These are phyloP conservation scores for Amauroascus niger DNA, from an alignment of 2,329 filamentous ascomycete genomes.

Conservation along the genomic window DNA sequence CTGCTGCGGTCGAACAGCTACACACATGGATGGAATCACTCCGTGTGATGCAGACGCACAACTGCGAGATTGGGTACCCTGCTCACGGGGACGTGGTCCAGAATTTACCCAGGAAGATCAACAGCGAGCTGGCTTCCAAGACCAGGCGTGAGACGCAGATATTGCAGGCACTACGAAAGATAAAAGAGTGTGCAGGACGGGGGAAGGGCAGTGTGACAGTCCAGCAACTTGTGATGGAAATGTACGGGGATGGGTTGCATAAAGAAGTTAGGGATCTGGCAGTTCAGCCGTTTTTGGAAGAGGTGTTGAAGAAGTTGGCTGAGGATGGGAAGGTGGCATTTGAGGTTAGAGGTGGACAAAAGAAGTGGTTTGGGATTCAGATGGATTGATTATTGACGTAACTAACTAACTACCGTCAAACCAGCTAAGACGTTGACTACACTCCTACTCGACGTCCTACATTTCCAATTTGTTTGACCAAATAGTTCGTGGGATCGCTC, in stretches of 20 bases:
- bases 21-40: slow-evolving; percentile 31
- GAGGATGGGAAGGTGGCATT: slow-evolving; percentile 39
- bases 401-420: too few relatives aligned
- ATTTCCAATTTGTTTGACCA: too few relatives aligned
- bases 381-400: neutral
- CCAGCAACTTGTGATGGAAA: slow-evolving; percentile 34
- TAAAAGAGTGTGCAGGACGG: slow-evolving; percentile 13
- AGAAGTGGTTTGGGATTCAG: slow-evolving; percentile 31
- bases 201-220: slow-evolving; percentile 32
- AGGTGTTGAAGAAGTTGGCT: slow-evolving; percentile 38
- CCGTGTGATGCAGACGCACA: slow-evolving; percentile 41
- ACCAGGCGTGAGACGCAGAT: slow-evolving; percentile 38
- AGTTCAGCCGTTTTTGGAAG: slow-evolving; percentile 38
- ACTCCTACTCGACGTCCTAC: too few relatives aligned
- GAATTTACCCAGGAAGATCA: slow-evolving; percentile 59
- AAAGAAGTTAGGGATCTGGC: slow-evolving; percentile 30
- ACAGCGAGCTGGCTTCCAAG: slow-evolving; percentile 60
- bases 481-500: too few relatives aligned
- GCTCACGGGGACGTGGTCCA: slow-evolving; percentile 74
- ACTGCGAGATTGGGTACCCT: slow-evolving; percentile 60
- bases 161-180: slow-evolving; percentile 26
- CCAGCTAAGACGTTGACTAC: too few relatives aligned
- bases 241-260: slow-evolving; percentile 35
- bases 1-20: slow-evolving; percentile 34
- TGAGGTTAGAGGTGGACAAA: slow-evolving; percentile 28